Evolutionary conservation across 352 stramenopile genomes (phyloP), one percentile per base, ranked within the genome.

Genomic region (Globisporangium ultimum): DNA sequence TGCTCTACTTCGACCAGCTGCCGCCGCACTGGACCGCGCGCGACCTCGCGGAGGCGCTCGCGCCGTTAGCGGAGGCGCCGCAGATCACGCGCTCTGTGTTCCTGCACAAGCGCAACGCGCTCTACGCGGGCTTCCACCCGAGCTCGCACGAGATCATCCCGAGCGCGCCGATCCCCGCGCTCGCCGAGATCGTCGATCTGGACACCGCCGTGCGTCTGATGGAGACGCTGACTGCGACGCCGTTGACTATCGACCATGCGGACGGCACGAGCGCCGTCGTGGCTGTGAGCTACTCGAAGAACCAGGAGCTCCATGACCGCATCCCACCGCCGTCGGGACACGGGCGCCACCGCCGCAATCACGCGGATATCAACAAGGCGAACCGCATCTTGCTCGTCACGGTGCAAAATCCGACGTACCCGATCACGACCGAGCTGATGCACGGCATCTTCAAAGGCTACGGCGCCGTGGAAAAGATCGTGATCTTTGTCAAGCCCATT

Each of bases 361-460:
- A 28, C 12, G 3, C 12, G 3, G 21, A 58, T 24, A 38, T 51
- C 22, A 64, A 43, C 7, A 64, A 70, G 24, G 64, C 55, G 58
- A 86, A 88, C 52, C 75, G 75, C 50, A 88, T 88, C 52, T 42
- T 88, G 63, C 70, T 88, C 21, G 72, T 86, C 15, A 88, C 78
- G n/a, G 71, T 88, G 43, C 78, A 88, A 61, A 86, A 84, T 59
- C 75, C 78, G 21, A 83, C 72, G 55, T 82, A 81, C 41, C 75
- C 73, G 11, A 79, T 88, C 62, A 81, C 75, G 38, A 79, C 72
- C 0, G 73, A 86, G 18, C 66, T 88, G 52, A 74, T 88, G 46
- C 41, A 74, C 51, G 57, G 56, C 20, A 67, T 86, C 55, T 88
- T 86, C 56, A 60, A 64, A 46, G 62, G 61, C 18, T 86, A 81